phyloP scores from a whole-genome alignment of 306 rosid genomes.

The Vigna mungo region DNA sequence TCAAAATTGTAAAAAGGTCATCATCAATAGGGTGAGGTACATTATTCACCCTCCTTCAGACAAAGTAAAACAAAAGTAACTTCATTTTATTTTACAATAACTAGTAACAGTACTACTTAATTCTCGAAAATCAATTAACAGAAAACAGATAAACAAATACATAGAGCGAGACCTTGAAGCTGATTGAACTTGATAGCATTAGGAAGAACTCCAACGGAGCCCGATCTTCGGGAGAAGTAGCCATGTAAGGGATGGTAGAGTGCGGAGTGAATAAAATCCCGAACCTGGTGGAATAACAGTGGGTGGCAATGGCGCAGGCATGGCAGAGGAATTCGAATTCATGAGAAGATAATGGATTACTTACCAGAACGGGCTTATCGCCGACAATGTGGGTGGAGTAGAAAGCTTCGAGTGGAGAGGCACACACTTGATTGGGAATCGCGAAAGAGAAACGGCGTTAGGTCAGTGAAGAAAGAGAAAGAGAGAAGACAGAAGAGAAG shows the following conservation, averaged over 20 bases:
- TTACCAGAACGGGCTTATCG: conserved; percentile 85
- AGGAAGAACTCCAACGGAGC: conserved; percentile 84
- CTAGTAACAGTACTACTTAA: not conserved
- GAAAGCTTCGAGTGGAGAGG: conserved; percentile 50
- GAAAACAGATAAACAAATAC: not conserved
- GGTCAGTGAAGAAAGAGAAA: conserved; percentile 19
- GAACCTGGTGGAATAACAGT: conserved; percentile 61
- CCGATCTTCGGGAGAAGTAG: conserved; percentile 76
- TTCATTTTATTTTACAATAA: not conserved
- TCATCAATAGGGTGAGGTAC: conserved; percentile 7
- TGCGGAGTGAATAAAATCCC: conserved; percentile 93
- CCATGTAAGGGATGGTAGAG: conserved; percentile 85
- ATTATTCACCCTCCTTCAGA: not conserved
- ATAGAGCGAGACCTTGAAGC: conserved; percentile 61
- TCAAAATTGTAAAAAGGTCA: not conserved
- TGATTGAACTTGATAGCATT: conserved; percentile 71
- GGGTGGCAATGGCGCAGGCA: not conserved
- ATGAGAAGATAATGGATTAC: conserved; percentile 29
- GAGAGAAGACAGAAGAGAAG: not conserved
- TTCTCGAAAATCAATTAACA: not conserved
- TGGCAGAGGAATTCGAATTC: not conserved
- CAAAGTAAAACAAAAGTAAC: conserved; percentile 14
- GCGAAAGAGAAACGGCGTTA: conserved; percentile 41
- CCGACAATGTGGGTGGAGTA: conserved; percentile 78
- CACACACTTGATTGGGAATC: conserved; percentile 52